Evolutionary conservation across 2,329 filamentous ascomycete species (phyloP).

Genomic region (Sporothrix dimorphospora): DNA sequence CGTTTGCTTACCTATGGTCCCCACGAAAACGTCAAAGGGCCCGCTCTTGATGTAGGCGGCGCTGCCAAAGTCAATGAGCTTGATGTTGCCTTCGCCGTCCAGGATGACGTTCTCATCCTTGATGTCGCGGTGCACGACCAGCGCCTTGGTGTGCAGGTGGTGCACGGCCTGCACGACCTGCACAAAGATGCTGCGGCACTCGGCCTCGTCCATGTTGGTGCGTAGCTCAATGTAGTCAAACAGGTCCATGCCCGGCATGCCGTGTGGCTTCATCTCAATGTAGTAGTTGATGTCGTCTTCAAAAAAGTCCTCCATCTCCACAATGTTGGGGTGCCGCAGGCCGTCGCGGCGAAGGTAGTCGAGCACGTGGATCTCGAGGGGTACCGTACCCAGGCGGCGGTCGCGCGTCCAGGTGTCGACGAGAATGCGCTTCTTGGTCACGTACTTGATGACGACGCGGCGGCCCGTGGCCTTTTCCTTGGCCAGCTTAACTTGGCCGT

Average conservation of each 20-base stretch:
- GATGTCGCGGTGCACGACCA: constrained; percentile 96
- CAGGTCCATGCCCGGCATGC: constrained; percentile 94
- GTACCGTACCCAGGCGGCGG: constrained; percentile 88
- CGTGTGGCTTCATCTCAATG: constrained; percentile 96
- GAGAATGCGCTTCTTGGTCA: constrained; percentile 93
- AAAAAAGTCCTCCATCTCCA: constrained; percentile 74
- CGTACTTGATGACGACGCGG: constrained; percentile 95
- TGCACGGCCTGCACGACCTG: constrained; percentile 90
- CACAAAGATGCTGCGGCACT: constrained; percentile 92
- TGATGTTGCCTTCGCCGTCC: constrained; percentile 93
- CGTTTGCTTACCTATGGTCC: constrained; percentile 93
- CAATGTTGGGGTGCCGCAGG: constrained; percentile 68
- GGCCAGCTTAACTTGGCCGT: constrained; percentile 95
- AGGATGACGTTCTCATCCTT: constrained; percentile 98
- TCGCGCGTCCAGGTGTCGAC: constrained; percentile 99
- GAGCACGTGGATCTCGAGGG: constrained; percentile 93
- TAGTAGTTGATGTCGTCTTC: constrained; percentile 92
- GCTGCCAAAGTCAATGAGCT: constrained; percentile 97
- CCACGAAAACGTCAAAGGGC: constrained; percentile 98
- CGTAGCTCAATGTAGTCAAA: constrained; percentile 98
- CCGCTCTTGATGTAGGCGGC: constrained; percentile 98
- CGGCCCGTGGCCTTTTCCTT: constrained; percentile 78
- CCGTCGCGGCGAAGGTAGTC: constrained; percentile 84
- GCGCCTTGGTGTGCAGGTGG: constrained; percentile 86
- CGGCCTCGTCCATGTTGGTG: constrained; percentile 92